Percentiles rank a stretch among this genome's conserved stretches.
phyloP scores from a whole-genome alignment of 257 asterid species.

The Primulina tabacum region DNA sequence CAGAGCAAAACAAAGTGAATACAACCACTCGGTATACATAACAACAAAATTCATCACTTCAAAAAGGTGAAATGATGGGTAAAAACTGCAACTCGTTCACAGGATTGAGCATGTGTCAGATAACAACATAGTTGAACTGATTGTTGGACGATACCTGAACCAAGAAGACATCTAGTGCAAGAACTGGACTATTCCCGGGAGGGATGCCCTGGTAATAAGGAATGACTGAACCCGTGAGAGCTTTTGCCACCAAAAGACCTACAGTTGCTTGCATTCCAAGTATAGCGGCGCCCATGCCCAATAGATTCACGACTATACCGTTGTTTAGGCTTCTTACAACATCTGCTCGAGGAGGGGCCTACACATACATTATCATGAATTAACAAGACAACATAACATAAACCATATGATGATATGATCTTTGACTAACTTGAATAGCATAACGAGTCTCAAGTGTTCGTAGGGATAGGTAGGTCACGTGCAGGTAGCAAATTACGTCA shows the following conservation, averaged over 20 bases:
- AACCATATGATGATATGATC: not conserved
- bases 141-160: conserved; percentile 64
- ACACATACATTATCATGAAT: conserved; percentile 24
- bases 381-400: conserved; percentile 2
- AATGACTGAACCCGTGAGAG: conserved; percentile 84
- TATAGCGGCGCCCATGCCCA: conserved; percentile 91
- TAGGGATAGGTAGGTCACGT: not conserved
- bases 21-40: not conserved
- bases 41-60: not conserved
- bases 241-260: conserved; percentile 92
- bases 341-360: conserved; percentile 99
- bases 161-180: conserved; percentile 90
- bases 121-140: not conserved
- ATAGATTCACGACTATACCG: conserved; percentile 73
- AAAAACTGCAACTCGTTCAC: not conserved
- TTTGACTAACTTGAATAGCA: not conserved
- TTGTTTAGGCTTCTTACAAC: conserved; percentile 81
- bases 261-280: conserved; percentile 97
- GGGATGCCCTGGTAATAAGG: conserved; percentile 79
- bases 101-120: not conserved
- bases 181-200: conserved; percentile 81
- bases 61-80: not conserved
- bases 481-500: not conserved
- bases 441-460: not conserved
- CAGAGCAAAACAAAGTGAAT: conserved; percentile 11